A percentile compares a stretch with the other conserved stretches of the same genome.
phyloP scores from a whole-genome alignment of 2,329 filamentous ascomycete species.

The Fusarium dlaminii region DNA sequence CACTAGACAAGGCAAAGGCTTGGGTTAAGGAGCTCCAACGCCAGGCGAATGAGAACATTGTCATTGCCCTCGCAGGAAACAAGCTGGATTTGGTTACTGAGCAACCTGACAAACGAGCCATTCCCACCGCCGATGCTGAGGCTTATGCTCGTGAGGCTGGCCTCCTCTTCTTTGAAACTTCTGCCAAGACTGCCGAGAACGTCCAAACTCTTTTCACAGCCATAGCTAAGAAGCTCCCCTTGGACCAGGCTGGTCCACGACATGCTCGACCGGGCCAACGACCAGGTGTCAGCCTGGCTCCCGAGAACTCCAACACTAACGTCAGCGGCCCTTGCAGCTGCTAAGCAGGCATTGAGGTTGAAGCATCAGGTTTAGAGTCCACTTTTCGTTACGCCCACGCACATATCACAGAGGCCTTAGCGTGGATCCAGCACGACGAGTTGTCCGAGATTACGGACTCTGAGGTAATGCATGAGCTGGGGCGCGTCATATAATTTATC shows the following conservation, averaged over 20 bases:
- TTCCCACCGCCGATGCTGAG: conserved; percentile 88
- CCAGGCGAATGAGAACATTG: conserved; percentile 99
- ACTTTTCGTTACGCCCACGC: conserved; percentile 32
- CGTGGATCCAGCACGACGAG: conserved; percentile 40
- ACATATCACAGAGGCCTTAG: conserved; percentile 37
- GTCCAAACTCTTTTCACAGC: conserved; percentile 95
- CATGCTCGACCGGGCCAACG: conserved; percentile 76
- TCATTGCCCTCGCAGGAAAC: conserved; percentile 97
- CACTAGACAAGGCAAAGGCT: conserved; percentile 97
- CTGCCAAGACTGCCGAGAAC: conserved; percentile 96
- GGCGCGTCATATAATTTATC: conserved; percentile 50
- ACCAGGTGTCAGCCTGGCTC: conserved; percentile 65
- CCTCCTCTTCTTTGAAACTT: conserved; percentile 97
- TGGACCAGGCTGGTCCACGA: conserved; percentile 94
- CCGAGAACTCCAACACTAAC: conserved; percentile 68
- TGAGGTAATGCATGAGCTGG: conserved; percentile 42
- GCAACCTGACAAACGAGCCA: conserved; percentile 94
- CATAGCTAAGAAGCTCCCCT: conserved; percentile 96
- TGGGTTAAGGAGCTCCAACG: conserved; percentile 99
- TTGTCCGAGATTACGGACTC: conserved; percentile 38
- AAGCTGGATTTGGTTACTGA: conserved; percentile 96
- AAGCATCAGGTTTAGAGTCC: conserved; percentile 32
- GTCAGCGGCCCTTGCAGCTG: conserved; percentile 65
- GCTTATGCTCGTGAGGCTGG: conserved; percentile 94
- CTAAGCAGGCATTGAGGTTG: conserved; percentile 48